Base-by-base conservation (phyloP, 2,329 filamentous ascomycete species). In the Sodiomyces alkalinus region DNA sequence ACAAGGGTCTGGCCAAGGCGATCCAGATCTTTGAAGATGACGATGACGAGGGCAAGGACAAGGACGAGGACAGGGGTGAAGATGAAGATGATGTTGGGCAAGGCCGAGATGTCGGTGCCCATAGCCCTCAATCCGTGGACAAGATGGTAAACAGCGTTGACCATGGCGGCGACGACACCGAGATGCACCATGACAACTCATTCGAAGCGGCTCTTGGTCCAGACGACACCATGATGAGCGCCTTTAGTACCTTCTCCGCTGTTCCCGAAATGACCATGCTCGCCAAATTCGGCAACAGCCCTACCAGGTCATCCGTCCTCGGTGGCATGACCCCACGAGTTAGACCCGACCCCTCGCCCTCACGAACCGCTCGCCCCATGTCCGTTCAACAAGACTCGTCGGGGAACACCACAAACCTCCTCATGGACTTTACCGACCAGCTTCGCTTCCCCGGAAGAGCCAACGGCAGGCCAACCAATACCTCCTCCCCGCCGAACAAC, bases 401-500 rank as follows among this genome's bases (percentile, higher is more conserved):
- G 33, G 54, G 52, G 26, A 68, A 79, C 43, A 81, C 78, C 4
- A 79, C 80, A 11, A 92, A 80, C 43, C 63, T 93, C 19, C 64
- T 93, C 24, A 64, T 82, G 40, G 90, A 96, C 47, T 92, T 94
- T 42, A 92, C 83, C 0, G 81, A 90, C 33, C 80, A 85, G 41
- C 45, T 68, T 33, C 47, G 63, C 30, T 50, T 58, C 40, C 52
- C 58, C 39, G 40, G 64, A 48, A 41, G 52, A 24, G 68, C 73
- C 1, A 68, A 74, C 1, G 53, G 52, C 5, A 51, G 47, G 29
- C 37, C 34, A 3, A 43, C 39, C 15, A 38, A 30, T 27, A 35
- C 33, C 5, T 38, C 34, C 10, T 5, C 46, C 50, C 11, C 45
- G 46, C n/a, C 46, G 41, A 33, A 43, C 46, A 5, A 46, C 14